Evolutionary conservation across 306 rosid genomes (phyloP).

Genomic region (Pachyrhizus erosus): DNA sequence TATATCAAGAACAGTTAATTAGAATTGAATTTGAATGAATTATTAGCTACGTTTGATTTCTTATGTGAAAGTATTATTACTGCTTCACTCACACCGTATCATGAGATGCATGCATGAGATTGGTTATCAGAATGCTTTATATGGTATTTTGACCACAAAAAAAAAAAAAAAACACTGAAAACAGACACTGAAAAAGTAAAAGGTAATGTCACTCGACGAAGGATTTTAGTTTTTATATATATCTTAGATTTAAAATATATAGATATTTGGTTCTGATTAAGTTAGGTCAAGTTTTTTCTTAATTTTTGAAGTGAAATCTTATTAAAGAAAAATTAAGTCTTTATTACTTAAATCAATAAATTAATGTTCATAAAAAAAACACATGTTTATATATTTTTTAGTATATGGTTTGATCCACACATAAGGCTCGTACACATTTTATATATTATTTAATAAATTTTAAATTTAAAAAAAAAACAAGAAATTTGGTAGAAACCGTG

Average conservation of each 20-base stretch:
- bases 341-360: too few species aligned
- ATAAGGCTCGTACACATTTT: too few species aligned
- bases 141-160: neutral
- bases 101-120: neutral
- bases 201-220: neutral
- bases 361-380: too few species aligned
- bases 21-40: neutral
- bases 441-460: too few species aligned
- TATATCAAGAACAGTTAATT: neutral
- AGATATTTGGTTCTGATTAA: neutral
- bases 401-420: too few species aligned
- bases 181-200: neutral
- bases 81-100: neutral
- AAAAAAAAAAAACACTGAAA: too few species aligned
- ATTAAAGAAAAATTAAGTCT: neutral
- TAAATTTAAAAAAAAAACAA: too few species aligned
- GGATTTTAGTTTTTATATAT: neutral
- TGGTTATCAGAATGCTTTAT: neutral
- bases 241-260: neutral
- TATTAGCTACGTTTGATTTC: neutral
- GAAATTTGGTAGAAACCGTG: too few species aligned
- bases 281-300: neutral
- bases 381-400: too few species aligned
- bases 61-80: neutral
- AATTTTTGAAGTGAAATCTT: neutral